Percentiles rank a stretch among this genome's conserved stretches.
phyloP scores from a whole-genome alignment of 768 basidiomycete genomes.

The Cantharellus cinnabarinus region DNA sequence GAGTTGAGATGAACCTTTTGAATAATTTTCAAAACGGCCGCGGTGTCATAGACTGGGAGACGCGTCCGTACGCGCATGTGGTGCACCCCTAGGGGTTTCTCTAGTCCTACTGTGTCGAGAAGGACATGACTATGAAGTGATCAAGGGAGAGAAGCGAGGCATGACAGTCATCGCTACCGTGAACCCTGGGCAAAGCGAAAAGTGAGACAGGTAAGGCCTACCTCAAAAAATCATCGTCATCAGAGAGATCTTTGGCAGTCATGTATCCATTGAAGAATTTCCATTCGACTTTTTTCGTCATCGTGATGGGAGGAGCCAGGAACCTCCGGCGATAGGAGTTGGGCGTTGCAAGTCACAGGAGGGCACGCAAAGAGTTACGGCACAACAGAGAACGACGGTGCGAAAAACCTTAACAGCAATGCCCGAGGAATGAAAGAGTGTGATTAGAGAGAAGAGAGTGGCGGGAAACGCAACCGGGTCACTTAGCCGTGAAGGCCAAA shows the following conservation, averaged over 20 bases:
- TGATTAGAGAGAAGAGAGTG: not conserved
- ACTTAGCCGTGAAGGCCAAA: not conserved
- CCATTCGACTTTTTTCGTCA: conserved; percentile 2
- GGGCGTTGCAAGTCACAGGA: not conserved
- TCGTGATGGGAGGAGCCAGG: not conserved
- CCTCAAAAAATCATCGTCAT: conserved; percentile 79
- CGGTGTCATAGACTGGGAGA: conserved; percentile 53
- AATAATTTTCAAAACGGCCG: conserved; percentile 48
- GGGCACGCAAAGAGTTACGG: not conserved
- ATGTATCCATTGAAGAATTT: conserved; percentile 7
- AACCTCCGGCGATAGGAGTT: not conserved
- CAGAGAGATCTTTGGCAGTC: conserved; percentile 49
- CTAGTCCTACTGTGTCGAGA: conserved; percentile 71
- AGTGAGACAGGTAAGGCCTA: conserved; percentile 5
- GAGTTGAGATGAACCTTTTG: conserved; percentile 35
- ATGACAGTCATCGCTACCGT: not conserved
- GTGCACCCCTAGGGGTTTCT: conserved; percentile 66
- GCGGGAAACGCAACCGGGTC: not conserved
- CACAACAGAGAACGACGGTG: not conserved
- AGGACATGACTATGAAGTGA: conserved; percentile 35
- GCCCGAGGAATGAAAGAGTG: not conserved
- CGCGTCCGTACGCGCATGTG: conserved; percentile 69
- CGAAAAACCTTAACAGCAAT: no score
- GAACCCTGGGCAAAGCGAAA: not conserved
- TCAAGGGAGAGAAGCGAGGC: not conserved